A percentile compares a stretch with the other conserved stretches of the same genome.
Conservation (phyloP, 2,329 filamentous ascomycete genomes). For the Calonectria leucothoes region DNA sequence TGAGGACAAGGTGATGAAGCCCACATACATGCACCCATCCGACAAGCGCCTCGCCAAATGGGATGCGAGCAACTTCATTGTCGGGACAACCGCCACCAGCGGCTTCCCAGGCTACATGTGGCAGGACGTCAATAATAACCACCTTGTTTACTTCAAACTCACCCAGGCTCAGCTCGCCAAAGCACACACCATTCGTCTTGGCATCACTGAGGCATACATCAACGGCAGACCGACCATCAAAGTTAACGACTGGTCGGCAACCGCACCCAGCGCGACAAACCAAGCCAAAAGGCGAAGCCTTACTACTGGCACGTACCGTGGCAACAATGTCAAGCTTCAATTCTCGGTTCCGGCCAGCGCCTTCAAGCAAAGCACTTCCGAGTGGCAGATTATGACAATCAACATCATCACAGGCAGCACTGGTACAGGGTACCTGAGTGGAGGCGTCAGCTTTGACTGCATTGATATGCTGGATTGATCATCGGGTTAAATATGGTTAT, state of each 20-base stretch:
- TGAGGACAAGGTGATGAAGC: constrained; percentile 52
- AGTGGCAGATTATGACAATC: constrained; percentile 46
- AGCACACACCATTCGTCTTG: constrained; percentile 44
- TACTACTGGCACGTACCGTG: constrained; percentile 48
- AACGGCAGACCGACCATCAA: constrained; percentile 45
- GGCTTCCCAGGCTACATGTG: constrained; percentile 56
- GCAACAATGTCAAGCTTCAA: constrained; percentile 44
- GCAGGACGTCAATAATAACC: constrained; percentile 54
- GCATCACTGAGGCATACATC: constrained; percentile 47
- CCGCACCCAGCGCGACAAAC: constrained; percentile 39
- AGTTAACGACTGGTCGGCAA: constrained; percentile 45
- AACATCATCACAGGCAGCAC: constrained; percentile 44
- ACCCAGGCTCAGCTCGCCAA: constrained; percentile 41
- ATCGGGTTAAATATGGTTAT: neutral
- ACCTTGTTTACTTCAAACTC: constrained; percentile 53
- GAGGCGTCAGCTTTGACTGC: constrained; percentile 44
- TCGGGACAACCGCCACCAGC: constrained; percentile 47
- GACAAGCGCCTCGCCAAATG: constrained; percentile 45
- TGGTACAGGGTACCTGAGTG: constrained; percentile 42
- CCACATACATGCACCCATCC: constrained; percentile 55
- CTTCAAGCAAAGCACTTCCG: constrained; percentile 40
- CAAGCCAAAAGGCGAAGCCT: constrained; percentile 46
- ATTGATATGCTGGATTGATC: constrained; percentile 39
- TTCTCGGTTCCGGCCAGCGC: constrained; percentile 42
- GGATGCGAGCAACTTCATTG: constrained; percentile 48